Conservation (phyloP, 1,284 basidiomycete genomes). For the Cutaneotrichosporon mucoides region DNA sequence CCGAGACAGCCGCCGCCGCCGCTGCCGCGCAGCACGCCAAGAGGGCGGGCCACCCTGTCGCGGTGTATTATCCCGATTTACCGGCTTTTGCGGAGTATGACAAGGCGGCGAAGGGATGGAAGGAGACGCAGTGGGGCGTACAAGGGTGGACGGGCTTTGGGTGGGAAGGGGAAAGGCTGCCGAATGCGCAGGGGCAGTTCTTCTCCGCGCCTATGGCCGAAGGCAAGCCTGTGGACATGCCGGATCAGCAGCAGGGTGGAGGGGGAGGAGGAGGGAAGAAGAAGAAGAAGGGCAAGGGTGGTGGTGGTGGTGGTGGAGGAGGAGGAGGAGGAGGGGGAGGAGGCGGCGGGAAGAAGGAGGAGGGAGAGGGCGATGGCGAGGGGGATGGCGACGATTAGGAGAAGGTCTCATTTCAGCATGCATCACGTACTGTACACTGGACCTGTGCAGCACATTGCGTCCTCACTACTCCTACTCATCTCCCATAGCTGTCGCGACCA, state of each 20-base stretch:
- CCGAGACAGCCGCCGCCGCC: conserved; percentile 6
- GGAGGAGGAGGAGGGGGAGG: conserved; percentile 10
- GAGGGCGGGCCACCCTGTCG: conserved; percentile 22
- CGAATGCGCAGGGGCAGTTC: conserved; percentile 20
- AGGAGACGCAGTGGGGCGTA: conserved; percentile 14
- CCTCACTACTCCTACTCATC: too few species aligned
- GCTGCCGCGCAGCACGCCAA: conserved; percentile 19
- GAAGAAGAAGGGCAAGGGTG: conserved; percentile 12
- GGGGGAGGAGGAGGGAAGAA: conserved; percentile 4
- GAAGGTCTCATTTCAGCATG: not conserved
- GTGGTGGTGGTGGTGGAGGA: conserved; percentile 12
- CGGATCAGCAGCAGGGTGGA: not conserved
- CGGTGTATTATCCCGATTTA: conserved; percentile 34
- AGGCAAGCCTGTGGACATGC: conserved; percentile 15
- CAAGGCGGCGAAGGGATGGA: conserved; percentile 20
- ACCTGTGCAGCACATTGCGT: too few species aligned
- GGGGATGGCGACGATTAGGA: not conserved
- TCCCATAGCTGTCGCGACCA: too few species aligned
- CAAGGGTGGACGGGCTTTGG: conserved; percentile 37
- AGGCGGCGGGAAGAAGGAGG: conserved; percentile 3
- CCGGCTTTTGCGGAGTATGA: conserved; percentile 29
- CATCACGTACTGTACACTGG: not conserved
- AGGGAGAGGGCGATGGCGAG: conserved; percentile 11
- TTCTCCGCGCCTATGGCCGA: conserved; percentile 32
- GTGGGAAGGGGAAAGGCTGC: conserved; percentile 30